Evolutionary conservation across 2,329 filamentous ascomycete species (phyloP).

Genomic region (Penicillium sp.): DNA sequence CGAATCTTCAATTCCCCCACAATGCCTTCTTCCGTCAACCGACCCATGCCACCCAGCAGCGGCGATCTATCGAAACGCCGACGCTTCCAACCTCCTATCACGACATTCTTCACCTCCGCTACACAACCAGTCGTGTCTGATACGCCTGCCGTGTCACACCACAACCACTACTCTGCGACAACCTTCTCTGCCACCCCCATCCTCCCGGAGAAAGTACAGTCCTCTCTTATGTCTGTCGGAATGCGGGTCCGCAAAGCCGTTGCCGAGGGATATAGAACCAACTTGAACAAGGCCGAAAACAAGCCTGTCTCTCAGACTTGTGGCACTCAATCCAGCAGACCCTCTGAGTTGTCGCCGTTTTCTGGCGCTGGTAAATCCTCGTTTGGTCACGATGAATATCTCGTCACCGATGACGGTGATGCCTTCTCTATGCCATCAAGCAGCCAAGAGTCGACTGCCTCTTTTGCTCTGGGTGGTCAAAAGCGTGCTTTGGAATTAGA

Average conservation of each 20-base stretch:
- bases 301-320: conserved; percentile 12
- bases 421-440: conserved; percentile 40
- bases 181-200: conserved; percentile 46
- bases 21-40: conserved; percentile 18
- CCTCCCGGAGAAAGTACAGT: conserved; percentile 65
- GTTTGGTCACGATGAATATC: conserved; percentile 10
- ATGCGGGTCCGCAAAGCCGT: conserved; percentile 94
- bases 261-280: conserved; percentile 87
- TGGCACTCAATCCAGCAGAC: conserved; percentile 10
- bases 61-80: conserved; percentile 40
- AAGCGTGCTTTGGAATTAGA: conserved; percentile 45
- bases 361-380: conserved; percentile 70
- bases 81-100: conserved; percentile 46
- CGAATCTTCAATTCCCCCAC: conserved; percentile 4
- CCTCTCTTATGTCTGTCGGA: conserved; percentile 82
- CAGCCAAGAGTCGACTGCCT: conserved; percentile 37
- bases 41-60: conserved; percentile 8
- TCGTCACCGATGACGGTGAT: conserved; percentile 37
- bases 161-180: conserved; percentile 42
- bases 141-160: conserved; percentile 30
- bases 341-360: conserved; percentile 69
- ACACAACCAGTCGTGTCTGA: conserved; percentile 13
- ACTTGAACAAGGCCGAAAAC: conserved; percentile 28
- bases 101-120: conserved; percentile 35
- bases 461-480: conserved; percentile 33